Evolutionary conservation across 2,329 filamentous ascomycete species (phyloP), one percentile per base, ranked within the genome.

Genomic region (Amauroascus verrucosus): DNA sequence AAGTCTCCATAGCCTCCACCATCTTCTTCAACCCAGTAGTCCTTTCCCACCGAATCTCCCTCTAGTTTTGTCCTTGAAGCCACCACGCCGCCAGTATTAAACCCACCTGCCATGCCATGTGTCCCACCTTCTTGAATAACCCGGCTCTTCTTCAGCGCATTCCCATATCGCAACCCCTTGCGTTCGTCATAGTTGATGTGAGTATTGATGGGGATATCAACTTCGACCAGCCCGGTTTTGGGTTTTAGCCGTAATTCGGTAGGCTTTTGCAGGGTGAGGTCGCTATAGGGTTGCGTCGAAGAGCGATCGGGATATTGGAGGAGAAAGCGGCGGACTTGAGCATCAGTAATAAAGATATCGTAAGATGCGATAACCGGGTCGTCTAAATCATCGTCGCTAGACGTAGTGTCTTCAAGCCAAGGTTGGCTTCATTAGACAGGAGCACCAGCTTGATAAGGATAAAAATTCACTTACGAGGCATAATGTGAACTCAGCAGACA

Each of bases 181-280:
- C 80, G 79, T 59, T 84, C 80, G 72, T 97, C 89, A 75, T 95
- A 97, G 64, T 87, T 84, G 53, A 73, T 67, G 46, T 76, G 74
- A 57, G 82, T 83, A 73, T 83, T 82, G 61, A 96, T 76, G 3
- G 88, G 88, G n/a, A 96, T 79, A 67, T 98, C 93, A 50, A 97
- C 77, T 71, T 98, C 93, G 54, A 96, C 76, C 72, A 96, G 86
- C 53, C 90, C 90, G 0, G 86, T 81, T 54, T 78, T 73, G 13
- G 84, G 79, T 73, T 97, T 98, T 67, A 95, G 74, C 60, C 91
- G 88, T 63, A 97, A 75, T 62, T 85, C 82, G 14, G 80, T 74
- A 9, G 91, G 86, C 53, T 77, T 75, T 28, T 78, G 75, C 14
- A 73, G 71, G 50, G 73, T 70, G 11, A 70, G 65, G 20, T 80